These are phyloP conservation scores for Neonectria coccinea DNA, from an alignment of 2,329 filamentous ascomycete species.

Conservation along the genomic window DNA sequence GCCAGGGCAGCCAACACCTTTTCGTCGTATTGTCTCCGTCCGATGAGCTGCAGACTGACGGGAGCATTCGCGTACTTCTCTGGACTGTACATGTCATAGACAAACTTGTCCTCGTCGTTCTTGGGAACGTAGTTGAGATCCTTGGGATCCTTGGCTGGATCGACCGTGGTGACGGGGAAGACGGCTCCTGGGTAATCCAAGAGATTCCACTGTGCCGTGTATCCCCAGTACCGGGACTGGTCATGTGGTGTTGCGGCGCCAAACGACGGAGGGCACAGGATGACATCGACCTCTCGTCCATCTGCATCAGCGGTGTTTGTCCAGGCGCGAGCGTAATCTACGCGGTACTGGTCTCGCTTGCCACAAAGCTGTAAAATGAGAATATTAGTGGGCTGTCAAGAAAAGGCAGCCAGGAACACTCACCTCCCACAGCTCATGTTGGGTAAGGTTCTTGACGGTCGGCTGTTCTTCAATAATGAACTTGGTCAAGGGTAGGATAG, in stretches of 20 bases:
- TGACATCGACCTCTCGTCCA: conserved; percentile 64
- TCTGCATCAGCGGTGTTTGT: conserved; percentile 48
- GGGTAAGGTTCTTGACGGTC: conserved; percentile 54
- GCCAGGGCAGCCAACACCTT: conserved; percentile 46
- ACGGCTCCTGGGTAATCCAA: conserved; percentile 73
- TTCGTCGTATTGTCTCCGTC: conserved; percentile 47
- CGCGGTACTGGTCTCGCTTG: conserved; percentile 55
- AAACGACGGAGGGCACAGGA: conserved; percentile 70
- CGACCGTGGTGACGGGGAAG: conserved; percentile 64
- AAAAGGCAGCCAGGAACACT: background rate
- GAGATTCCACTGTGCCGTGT: conserved; percentile 76
- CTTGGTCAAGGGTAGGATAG: conserved; percentile 66
- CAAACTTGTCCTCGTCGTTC: conserved; percentile 46
- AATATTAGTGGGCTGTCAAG: background rate
- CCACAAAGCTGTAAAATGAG: conserved; percentile 44
- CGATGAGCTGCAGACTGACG: conserved; percentile 46
- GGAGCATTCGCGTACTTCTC: conserved; percentile 44
- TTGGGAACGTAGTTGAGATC: conserved; percentile 43
- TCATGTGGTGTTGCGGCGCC: conserved; percentile 61
- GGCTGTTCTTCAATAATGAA: conserved; percentile 69
- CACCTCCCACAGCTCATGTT: conserved; percentile 56
- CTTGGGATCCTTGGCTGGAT: conserved; percentile 42
- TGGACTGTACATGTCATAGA: conserved; percentile 46
- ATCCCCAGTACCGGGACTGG: conserved; percentile 67
- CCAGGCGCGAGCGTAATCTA: conserved; percentile 53